A percentile compares a stretch with the other conserved stretches of the same genome.
These are phyloP conservation scores for Euphorbia pulcherrima DNA, from an alignment of 345 rosid genomes.

Conservation along the genomic window DNA sequence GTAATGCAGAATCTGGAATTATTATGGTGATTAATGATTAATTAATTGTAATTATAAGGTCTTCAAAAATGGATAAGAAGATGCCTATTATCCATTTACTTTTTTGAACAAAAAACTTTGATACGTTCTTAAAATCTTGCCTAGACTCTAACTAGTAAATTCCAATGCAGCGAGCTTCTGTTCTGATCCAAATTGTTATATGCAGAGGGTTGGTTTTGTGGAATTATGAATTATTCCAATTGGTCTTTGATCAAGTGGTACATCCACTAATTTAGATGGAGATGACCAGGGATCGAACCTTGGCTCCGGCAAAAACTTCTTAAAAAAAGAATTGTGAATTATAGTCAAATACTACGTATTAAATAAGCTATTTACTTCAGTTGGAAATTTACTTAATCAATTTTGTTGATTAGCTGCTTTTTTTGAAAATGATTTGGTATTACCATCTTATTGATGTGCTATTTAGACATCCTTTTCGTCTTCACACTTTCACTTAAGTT, in stretches of 20 bases:
- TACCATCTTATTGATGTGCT: background rate
- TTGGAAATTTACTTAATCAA: background rate
- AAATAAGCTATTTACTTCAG: background rate
- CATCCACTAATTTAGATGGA: too few species aligned
- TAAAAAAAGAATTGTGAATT: too few species aligned
- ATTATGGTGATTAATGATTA: too few species aligned
- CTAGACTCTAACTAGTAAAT: background rate
- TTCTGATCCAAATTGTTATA: background rate
- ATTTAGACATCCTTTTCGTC: background rate
- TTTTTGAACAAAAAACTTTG: background rate
- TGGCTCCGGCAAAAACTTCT: too few species aligned
- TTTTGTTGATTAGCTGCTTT: background rate
- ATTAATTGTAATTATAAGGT: background rate
- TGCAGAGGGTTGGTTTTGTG: background rate
- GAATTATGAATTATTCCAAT: too few species aligned
- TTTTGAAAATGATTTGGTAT: background rate
- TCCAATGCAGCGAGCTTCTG: background rate
- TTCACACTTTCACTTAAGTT: background rate
- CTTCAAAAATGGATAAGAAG: background rate
- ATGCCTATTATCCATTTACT: background rate
- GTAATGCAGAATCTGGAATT: background rate
- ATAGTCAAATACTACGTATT: background rate
- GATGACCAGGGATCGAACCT: too few species aligned
- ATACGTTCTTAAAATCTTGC: background rate
- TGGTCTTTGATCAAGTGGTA: too few species aligned